Evolutionary conservation across 805 yeast genomes (phyloP), one percentile per base, ranked within the genome.

Genomic region (Lipomyces yamanashiensis): DNA sequence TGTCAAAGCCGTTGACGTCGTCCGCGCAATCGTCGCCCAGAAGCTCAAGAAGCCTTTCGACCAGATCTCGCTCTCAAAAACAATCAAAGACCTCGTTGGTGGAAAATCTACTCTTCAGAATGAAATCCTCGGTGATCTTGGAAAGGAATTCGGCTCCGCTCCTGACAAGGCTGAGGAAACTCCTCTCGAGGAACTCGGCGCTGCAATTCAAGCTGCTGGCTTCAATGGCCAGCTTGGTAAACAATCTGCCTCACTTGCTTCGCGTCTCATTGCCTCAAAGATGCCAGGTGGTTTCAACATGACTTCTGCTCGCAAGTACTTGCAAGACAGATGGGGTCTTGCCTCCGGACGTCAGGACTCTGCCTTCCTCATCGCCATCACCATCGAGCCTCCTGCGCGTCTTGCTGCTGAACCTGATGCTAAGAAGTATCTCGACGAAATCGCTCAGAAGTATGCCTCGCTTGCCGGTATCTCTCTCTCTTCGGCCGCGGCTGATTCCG

Each of bases 201-300:
- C 91, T 75, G 87, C 85, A 73, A 90, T 95, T 85, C 97, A 93
- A 81, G 97, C 91, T 69, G 81, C 92, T 34, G 63, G 64, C 15
- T 95, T 91, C 82, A 75, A 80, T 70, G 98, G 98, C 71, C 83
- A 86, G 69, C 84, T 95, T 70, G 99, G 99, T 77, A 95, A 95
- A 78, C 96, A 92, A 74, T 88, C 98, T 1, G 80, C 92, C 44
- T 88, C 97, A 36, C 84, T 95, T 73, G 82, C 93, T 68, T 90
- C 96, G 67, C 88, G 98, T 80, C 83, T 95, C 74, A 89, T 92
- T 82, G 87, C 98, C 10, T 88, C 98, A 36, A 95, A 95, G 82
- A 95, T 95, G 98, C 98, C 99, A 59, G 99, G 99, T 84, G 99
- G 99, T 21, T 95, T 93, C 79, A 89, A 96, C 54, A 87, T 93